These are phyloP conservation scores for Gynostemma pentaphyllum DNA, from an alignment of 306 rosid species.

Conservation along the genomic window DNA sequence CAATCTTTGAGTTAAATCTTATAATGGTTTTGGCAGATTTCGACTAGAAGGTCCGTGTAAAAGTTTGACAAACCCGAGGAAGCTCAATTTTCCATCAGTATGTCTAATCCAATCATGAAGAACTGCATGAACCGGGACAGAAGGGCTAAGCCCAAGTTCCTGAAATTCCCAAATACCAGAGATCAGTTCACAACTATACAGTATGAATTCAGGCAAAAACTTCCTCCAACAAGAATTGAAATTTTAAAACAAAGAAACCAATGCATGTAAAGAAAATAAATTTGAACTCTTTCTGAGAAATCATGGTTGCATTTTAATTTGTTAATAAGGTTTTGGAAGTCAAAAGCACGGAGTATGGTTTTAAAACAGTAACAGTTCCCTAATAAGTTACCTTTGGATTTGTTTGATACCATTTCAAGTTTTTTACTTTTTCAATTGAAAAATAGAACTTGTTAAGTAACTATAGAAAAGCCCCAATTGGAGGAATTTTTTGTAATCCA, in stretches of 20 bases:
- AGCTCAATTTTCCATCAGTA: slow-evolving; percentile 67
- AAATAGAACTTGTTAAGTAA: no score
- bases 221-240: neutral
- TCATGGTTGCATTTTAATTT: no score
- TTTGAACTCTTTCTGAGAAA: no score
- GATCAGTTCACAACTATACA: slow-evolving; percentile 14
- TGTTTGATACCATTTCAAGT: no score
- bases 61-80: slow-evolving; percentile 59
- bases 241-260: neutral
- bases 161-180: slow-evolving; percentile 22
- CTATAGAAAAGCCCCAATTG: no score
- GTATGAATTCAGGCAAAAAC: no score
- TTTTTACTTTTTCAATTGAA: no score
- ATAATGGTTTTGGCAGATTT: slow-evolving; percentile 24
- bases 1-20: neutral
- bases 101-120: slow-evolving; percentile 72
- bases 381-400: no score
- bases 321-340: no score
- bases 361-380: no score
- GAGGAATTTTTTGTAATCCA: no score
- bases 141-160: slow-evolving; percentile 65
- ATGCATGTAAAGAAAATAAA: neutral
- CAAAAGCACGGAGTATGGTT: no score
- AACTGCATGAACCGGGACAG: slow-evolving; percentile 62
- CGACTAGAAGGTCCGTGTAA: slow-evolving; percentile 57